phyloP scores from a whole-genome alignment of 352 stramenopile species.

The Detonula confervacea region DNA sequence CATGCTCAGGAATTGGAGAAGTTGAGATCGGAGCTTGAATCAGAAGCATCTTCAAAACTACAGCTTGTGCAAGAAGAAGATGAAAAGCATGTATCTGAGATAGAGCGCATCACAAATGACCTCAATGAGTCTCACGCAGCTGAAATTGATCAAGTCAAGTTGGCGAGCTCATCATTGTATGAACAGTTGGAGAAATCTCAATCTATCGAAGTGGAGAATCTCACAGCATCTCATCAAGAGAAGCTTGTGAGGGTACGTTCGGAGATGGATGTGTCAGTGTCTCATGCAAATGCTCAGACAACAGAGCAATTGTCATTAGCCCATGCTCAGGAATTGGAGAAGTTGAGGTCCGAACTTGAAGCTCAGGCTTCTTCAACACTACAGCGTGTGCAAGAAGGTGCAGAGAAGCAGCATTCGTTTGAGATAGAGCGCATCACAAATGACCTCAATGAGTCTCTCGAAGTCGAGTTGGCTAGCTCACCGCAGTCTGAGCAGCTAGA shows the following conservation, averaged over 20 bases:
- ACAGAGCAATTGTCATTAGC: constrained; percentile 15
- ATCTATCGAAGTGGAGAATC: constrained; percentile 24
- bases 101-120: constrained; percentile 8
- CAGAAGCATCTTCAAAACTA: constrained; percentile 2
- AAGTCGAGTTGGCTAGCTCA: neutral
- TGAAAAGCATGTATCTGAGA: neutral
- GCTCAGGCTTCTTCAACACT: neutral
- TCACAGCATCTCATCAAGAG: constrained; percentile 27
- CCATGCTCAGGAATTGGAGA: constrained; percentile 21
- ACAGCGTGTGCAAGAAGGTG: neutral
- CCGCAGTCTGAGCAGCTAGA: constrained; percentile 34
- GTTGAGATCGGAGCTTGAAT: constrained; percentile 33
- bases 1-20: constrained; percentile 36
- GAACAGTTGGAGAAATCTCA: constrained; percentile 12
- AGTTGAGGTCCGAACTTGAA: constrained; percentile 22
- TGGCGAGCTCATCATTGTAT: constrained; percentile 24
- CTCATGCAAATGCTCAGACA: constrained; percentile 9
- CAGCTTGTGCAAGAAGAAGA: constrained; percentile 27
- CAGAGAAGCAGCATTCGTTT: constrained; percentile 4
- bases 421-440: constrained; percentile 17
- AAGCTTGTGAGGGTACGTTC: constrained; percentile 21
- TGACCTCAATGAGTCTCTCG: constrained; percentile 14
- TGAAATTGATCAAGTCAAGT: constrained; percentile 15
- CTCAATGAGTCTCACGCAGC: constrained; percentile 22
- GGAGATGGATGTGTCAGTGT: constrained; percentile 19